phyloP scores from a whole-genome alignment of 1,139 yeast species.

The Wickerhamomyces sp. region DNA sequence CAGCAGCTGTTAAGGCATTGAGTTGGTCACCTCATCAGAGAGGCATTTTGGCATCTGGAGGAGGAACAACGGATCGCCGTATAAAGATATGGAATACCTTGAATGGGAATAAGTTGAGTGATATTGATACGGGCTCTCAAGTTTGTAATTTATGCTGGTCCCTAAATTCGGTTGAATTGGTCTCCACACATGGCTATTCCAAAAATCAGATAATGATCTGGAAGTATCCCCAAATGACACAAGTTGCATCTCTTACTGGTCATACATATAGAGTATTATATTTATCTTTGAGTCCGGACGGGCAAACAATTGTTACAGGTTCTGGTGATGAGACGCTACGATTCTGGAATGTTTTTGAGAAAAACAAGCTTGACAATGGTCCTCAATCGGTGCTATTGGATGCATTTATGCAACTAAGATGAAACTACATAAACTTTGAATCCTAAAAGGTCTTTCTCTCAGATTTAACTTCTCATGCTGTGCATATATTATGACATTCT shows the following conservation, averaged over 20 bases:
- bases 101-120: constrained; percentile 68
- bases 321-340: constrained; percentile 97
- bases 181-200: constrained; percentile 93
- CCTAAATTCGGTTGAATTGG: constrained; percentile 83
- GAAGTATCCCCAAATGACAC: constrained; percentile 93
- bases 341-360: constrained; percentile 90
- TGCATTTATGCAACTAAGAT: constrained; percentile 75
- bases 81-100: constrained; percentile 91
- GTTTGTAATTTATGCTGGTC: constrained; percentile 96
- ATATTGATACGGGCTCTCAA: constrained; percentile 91
- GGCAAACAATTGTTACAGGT: constrained; percentile 96
- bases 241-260: constrained; percentile 88
- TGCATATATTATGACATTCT: no score
- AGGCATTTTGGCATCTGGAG: constrained; percentile 91
- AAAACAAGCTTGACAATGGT: constrained; percentile 52
- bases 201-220: constrained; percentile 88
- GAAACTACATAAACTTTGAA: constrained; percentile 14
- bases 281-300: constrained; percentile 91
- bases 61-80: constrained; percentile 92
- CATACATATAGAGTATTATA: constrained; percentile 92
- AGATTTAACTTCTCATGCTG: not conserved
- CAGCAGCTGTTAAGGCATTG: constrained; percentile 93
- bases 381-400: constrained; percentile 63
- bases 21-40: constrained; percentile 98
- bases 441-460: not conserved